Conservation (phyloP, 495 filamentous ascomycete species). For the Tricharina praecox region DNA sequence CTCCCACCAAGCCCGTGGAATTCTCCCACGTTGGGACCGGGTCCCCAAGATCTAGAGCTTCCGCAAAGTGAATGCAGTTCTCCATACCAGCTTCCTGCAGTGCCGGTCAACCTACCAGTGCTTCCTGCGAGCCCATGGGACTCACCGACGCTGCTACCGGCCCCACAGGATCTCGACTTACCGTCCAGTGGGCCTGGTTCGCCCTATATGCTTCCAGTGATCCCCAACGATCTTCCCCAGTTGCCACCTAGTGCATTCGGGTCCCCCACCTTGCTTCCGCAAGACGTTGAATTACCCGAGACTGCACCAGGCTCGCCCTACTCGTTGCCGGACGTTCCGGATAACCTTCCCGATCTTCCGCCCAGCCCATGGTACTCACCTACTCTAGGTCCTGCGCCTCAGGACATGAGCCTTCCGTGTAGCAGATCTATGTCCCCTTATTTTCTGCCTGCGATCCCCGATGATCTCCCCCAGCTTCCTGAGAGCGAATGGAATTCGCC, state of each 20-base stretch:
- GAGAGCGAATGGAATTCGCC: background rate
- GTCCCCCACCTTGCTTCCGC: conserved; percentile 1
- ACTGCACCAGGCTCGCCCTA: background rate
- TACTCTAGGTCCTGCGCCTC: conserved; percentile 3
- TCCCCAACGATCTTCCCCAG: conserved; percentile 1
- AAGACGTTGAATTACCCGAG: background rate
- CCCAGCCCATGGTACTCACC: conserved; percentile 7
- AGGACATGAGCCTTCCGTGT: background rate
- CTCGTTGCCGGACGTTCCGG: background rate
- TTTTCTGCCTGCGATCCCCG: background rate
- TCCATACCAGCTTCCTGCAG: conserved; percentile 5
- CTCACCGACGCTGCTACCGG: background rate
- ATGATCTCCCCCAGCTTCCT: conserved; percentile 11
- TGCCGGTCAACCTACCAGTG: background rate
- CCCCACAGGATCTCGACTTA: background rate
- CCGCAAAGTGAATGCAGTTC: conserved; percentile 9
- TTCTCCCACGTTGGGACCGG: conserved; percentile 2
- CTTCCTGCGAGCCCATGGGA: conserved; percentile 3
- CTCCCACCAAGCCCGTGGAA: conserved; percentile 4
- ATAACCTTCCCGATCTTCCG: background rate
- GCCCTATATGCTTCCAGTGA: background rate
- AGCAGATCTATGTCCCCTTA: conserved; percentile 4
- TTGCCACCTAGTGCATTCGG: background rate
- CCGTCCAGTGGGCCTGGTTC: background rate
- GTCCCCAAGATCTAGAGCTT: background rate